A percentile compares a stretch with the other conserved stretches of the same genome.
These are phyloP conservation scores for Backusella macrospora DNA, from an alignment of 192 early-diverging fungal species.

Conservation along the genomic window DNA sequence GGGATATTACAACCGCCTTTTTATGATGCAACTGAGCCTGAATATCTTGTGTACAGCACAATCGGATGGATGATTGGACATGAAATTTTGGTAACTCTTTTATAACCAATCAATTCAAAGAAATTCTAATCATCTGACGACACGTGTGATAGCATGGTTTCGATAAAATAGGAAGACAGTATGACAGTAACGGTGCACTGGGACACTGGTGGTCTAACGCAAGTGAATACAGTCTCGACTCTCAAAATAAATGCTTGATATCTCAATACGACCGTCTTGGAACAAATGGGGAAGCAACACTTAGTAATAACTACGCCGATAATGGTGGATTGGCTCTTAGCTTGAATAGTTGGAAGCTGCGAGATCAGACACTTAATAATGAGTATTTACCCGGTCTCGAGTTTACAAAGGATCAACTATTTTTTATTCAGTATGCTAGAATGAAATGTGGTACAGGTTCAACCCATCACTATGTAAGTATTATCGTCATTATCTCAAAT, in stretches of 20 bases:
- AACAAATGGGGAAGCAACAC: conserved; percentile 54
- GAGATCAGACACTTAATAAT: conserved; percentile 31
- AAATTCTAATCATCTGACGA: conserved; percentile 9
- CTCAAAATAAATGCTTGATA: conserved; percentile 62
- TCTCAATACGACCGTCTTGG: conserved; percentile 57
- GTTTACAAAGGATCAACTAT: conserved; percentile 59
- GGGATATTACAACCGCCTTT: conserved; percentile 69
- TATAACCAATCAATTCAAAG: neutral
- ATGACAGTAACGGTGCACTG: conserved; percentile 57
- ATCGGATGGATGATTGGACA: conserved; percentile 74
- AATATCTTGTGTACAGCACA: conserved; percentile 66
- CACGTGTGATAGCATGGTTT: conserved; percentile 61
- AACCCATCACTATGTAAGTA: conserved; percentile 32
- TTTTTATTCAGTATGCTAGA: conserved; percentile 64
- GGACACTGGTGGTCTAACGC: conserved; percentile 47
- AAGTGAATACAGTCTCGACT: conserved; percentile 45
- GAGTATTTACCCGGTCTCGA: conserved; percentile 49
- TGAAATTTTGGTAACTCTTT: conserved; percentile 58
- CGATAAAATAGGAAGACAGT: conserved; percentile 63
- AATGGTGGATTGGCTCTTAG: conserved; percentile 54
- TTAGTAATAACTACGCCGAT: conserved; percentile 69
- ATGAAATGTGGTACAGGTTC: conserved; percentile 63
- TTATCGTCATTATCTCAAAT: neutral
- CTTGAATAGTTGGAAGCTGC: conserved; percentile 21
- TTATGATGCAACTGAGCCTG: conserved; percentile 56